Evolutionary conservation across 2,329 filamentous ascomycete genomes (phyloP), one percentile per base, ranked within the genome.

Genomic region (Onygenales sp.): DNA sequence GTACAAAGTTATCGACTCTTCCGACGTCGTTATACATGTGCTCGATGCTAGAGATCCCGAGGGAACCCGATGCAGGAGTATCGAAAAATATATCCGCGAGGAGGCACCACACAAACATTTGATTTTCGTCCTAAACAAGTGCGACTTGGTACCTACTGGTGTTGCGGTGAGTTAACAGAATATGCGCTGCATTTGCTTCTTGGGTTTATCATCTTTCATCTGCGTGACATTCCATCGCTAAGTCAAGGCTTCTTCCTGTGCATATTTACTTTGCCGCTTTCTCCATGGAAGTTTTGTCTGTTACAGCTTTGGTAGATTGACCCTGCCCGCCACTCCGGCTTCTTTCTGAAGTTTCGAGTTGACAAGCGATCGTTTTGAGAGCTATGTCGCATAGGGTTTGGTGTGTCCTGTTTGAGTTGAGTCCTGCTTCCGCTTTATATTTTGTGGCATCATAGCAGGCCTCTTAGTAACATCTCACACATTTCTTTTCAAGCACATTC

Each of bases 381-480:
- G 75, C 80, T 63, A 75, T 76, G 78, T 89, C 87, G 78, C 78
- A 83, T 84, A 82, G 79, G 85, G 80, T 76, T 75, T 74, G 79
- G 80, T 74, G 78, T 93, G 89, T 85, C 86, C 87, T 85, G 84
- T 89, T 80, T 89, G 92, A 97, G 93, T 97, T 96, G 93, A 97
- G 86, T 78, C 78, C 82, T 83, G 81, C 81, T 82, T 81, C 81
- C 78, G 74, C 80, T 70, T 69, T 66, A 66, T 79, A 78, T 75
- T 66, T 66, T 79, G 79, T 75, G 72, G 75, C 74, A 73, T 74
- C 75, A 66, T 91, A 84, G 86, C 82, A 82, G 81, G 81, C 78
- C 87, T 97, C 93, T 95, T 98, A 98, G 93, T 97, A 86, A 89
- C 86, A 88, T 87, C 86, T 86, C 91, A 92, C 81, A 98, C 86